phyloP scores from a whole-genome alignment of 148 eudicot species.

The Cornus controversa region DNA sequence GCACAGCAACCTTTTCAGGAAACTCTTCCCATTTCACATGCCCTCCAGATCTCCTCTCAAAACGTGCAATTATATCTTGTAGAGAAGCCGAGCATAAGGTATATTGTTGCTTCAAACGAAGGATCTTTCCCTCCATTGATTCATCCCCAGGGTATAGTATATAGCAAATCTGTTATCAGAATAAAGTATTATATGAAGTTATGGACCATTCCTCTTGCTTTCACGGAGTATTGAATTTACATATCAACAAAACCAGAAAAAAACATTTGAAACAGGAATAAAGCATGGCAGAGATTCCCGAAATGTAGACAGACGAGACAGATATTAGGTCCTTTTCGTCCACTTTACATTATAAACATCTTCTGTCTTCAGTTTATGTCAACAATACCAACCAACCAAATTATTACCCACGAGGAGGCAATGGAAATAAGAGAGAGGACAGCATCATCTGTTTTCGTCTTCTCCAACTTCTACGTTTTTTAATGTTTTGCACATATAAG shows the following conservation, averaged over 20 bases:
- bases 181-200: constrained; percentile 4
- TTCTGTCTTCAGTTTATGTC: constrained; percentile 3
- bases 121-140: constrained; percentile 77
- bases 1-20: constrained; percentile 92
- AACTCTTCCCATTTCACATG: constrained; percentile 70
- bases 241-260: constrained; percentile 1
- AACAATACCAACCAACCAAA: not conserved
- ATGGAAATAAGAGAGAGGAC: not conserved
- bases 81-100: constrained; percentile 96
- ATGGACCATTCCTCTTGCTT: not conserved
- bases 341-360: not conserved
- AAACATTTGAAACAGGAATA: not conserved
- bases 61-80: constrained; percentile 85
- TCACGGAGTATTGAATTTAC: not conserved
- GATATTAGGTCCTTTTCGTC: not conserved
- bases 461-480: not conserved
- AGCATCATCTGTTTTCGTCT: not conserved
- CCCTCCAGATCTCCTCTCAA: constrained; percentile 80
- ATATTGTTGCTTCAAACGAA: constrained; percentile 92
- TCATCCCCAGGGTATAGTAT: constrained; percentile 92
- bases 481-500: not conserved
- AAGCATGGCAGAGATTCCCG: not conserved
- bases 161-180: constrained; percentile 71
- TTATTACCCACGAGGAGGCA: not conserved
- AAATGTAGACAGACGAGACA: not conserved